Conservation (phyloP, 352 stramenopile species). For the Phytophthora pinifolia region DNA sequence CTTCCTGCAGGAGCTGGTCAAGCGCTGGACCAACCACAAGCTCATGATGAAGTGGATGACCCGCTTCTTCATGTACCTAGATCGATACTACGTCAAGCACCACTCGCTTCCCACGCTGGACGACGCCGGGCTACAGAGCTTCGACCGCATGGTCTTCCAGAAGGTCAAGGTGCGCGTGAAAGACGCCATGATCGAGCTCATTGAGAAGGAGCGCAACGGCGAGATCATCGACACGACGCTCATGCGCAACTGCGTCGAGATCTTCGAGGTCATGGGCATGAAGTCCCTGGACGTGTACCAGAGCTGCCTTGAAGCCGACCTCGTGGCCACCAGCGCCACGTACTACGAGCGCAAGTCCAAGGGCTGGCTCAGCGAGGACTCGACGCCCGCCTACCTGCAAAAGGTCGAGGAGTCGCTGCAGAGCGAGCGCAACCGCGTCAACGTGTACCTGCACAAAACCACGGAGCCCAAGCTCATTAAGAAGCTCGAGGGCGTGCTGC, state of each 20-base stretch:
- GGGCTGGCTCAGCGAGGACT: conserved; percentile 97
- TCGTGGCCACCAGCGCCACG: conserved; percentile 90
- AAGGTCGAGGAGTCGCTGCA: conserved; percentile 91
- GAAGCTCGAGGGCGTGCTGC: conserved; percentile 93
- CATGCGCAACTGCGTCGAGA: conserved; percentile 96
- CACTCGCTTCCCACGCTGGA: conserved; percentile 96
- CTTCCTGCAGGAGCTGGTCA: conserved; percentile 96
- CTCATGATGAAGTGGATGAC: conserved; percentile 99
- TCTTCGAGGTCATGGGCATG: conserved; percentile 99
- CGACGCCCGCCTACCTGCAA: conserved; percentile 97
- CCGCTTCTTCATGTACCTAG: conserved; percentile 99
- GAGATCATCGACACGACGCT: conserved; percentile 97
- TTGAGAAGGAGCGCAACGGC: conserved; percentile 97
- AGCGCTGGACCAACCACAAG: conserved; percentile 98
- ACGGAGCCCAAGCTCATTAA: conserved; percentile 96
- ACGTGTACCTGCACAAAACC: conserved; percentile 95
- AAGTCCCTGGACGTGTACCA: conserved; percentile 97
- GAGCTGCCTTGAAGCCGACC: conserved; percentile 92
- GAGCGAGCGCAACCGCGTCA: conserved; percentile 86
- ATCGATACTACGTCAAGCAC: conserved; percentile 97
- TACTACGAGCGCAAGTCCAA: conserved; percentile 98
- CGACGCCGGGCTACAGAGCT: conserved; percentile 88
- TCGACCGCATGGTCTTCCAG: conserved; percentile 83
- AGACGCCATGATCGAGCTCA: conserved; percentile 94
- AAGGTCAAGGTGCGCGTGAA: conserved; percentile 84